Percentiles rank a stretch among this genome's conserved stretches.
phyloP scores from a whole-genome alignment of 2,329 filamentous ascomycete species.

The Cladosporium colombiae region DNA sequence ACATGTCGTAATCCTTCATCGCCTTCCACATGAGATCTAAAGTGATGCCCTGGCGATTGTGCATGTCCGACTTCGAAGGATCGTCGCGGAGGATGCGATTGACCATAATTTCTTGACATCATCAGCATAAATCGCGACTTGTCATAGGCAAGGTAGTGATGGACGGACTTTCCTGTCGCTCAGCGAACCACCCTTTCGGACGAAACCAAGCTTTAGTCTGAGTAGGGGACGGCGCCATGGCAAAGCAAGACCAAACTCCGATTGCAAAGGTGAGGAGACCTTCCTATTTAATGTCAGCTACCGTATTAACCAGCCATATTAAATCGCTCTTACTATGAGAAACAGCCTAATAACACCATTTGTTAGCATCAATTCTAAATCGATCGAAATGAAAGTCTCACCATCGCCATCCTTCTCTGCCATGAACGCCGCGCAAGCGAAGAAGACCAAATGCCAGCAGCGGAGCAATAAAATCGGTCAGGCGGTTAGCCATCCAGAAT shows the following conservation, averaged over 20 bases:
- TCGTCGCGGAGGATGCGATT: conserved; percentile 64
- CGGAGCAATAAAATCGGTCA: conserved; percentile 30
- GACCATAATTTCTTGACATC: conserved; percentile 55
- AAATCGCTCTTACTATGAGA: neutral
- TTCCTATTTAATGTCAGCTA: neutral
- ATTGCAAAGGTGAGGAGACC: conserved; percentile 47
- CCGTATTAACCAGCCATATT: neutral
- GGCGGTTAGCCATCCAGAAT: conserved; percentile 58
- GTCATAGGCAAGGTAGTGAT: neutral
- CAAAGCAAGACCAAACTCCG: conserved; percentile 55
- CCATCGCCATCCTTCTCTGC: conserved; percentile 52
- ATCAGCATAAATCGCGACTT: neutral
- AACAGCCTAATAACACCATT: neutral
- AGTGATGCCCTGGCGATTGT: conserved; percentile 58
- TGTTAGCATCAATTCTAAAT: neutral
- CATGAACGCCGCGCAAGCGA: conserved; percentile 47
- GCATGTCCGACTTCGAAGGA: conserved; percentile 56
- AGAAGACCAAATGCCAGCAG: conserved; percentile 36
- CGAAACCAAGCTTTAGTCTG: conserved; percentile 63
- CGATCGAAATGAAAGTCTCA: neutral
- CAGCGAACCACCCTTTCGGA: conserved; percentile 67
- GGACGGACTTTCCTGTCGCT: conserved; percentile 56
- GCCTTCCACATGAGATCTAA: conserved; percentile 51
- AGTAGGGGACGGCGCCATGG: conserved; percentile 58
- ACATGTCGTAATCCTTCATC: conserved; percentile 34